phyloP scores from a whole-genome alignment of 2,329 filamentous ascomycete species.

The Stagonosporopsis chrysanthemi region DNA sequence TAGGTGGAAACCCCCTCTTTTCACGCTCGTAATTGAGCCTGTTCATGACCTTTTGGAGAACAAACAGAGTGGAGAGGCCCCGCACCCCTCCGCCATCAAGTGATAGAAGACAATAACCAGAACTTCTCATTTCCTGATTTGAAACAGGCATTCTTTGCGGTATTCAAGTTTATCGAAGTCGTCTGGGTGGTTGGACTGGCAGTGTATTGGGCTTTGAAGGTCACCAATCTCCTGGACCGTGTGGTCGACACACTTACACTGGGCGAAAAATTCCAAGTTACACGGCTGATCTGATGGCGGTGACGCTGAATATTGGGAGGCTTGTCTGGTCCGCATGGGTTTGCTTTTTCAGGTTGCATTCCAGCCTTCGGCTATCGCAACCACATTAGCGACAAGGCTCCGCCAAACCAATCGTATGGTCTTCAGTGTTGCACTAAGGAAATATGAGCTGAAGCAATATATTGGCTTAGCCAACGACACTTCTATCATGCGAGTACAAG shows the following conservation, averaged over 20 bases:
- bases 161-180: not conserved
- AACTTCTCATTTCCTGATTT: no score
- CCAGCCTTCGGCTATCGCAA: not conserved
- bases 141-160: not conserved
- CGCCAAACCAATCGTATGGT: not conserved
- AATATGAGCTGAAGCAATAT: not conserved
- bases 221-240: not conserved
- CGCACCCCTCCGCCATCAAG: slow-evolving; percentile 39
- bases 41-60: slow-evolving; percentile 33
- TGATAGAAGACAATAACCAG: slow-evolving; percentile 29
- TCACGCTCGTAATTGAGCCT: slow-evolving; percentile 22
- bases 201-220: no score
- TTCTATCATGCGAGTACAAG: not conserved
- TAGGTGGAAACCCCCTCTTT: not conserved
- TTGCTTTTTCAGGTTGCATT: not conserved
- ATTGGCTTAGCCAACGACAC: not conserved
- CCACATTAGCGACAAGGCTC: not conserved
- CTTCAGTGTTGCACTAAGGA: not conserved
- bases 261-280: not conserved
- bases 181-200: not conserved
- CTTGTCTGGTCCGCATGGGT: not conserved
- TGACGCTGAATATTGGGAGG: not conserved
- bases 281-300: not conserved
- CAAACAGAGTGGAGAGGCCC: slow-evolving; percentile 32
- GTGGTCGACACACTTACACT: not conserved